These are phyloP conservation scores for Podospora tetraspora DNA, from an alignment of 495 filamentous ascomycete species.

Conservation along the genomic window DNA sequence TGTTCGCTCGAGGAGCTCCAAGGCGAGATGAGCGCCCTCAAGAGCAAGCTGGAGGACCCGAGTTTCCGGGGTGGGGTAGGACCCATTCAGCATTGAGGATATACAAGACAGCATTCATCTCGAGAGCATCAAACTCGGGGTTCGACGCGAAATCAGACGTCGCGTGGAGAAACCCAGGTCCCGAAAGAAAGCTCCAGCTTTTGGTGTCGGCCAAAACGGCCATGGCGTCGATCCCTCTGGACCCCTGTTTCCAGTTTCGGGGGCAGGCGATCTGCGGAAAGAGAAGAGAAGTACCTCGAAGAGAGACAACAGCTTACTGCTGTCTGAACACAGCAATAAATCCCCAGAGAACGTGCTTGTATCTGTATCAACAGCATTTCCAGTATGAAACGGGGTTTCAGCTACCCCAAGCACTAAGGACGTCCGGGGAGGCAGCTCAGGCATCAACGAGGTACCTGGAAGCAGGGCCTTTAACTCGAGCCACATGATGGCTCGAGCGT, in stretches of 20 bases:
- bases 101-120: no score
- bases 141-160: no score
- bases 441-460: background rate
- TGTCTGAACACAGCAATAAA: background rate
- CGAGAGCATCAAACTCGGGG: no score
- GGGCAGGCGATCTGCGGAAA: background rate
- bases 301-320: background rate
- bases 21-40: no score
- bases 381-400: background rate
- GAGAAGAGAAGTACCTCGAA: background rate
- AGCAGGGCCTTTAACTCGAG: background rate
- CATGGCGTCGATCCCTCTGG: background rate
- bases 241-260: background rate
- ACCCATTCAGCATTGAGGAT: no score
- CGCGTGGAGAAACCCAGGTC: background rate
- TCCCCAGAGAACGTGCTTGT: background rate
- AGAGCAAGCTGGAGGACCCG: no score
- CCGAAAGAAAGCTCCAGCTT: background rate
- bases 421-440: background rate
- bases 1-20: no score
- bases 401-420: background rate
- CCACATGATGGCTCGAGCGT: constrained; percentile 10
- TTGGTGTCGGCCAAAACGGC: background rate
- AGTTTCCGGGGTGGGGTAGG: no score
- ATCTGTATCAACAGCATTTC: background rate